These are phyloP conservation scores for Pyrenula massariospora DNA, from an alignment of 495 filamentous ascomycete genomes.

Conservation along the genomic window DNA sequence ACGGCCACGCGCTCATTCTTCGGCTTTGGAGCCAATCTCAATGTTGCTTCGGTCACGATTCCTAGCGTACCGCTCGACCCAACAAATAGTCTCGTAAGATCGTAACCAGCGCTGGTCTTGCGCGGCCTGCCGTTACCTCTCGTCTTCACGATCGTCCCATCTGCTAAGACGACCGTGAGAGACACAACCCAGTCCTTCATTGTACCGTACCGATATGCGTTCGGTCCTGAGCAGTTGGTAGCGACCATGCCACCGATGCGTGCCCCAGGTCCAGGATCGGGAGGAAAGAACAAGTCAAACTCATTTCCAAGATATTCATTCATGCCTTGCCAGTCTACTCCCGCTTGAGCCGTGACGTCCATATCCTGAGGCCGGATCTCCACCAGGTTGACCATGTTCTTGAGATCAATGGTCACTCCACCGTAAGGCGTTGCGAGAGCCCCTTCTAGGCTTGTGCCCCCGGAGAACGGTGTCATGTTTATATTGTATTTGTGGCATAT, in stretches of 20 bases:
- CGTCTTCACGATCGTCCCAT: constrained; percentile 32
- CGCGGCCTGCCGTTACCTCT: constrained; percentile 18
- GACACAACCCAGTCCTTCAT: constrained; percentile 38
- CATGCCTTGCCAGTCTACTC: constrained; percentile 33
- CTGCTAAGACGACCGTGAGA: constrained; percentile 31
- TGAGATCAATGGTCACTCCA: constrained; percentile 36
- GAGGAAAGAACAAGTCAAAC: constrained; percentile 35
- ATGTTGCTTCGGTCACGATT: constrained; percentile 29
- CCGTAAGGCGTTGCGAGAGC: constrained; percentile 34
- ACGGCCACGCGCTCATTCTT: background rate
- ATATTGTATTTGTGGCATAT: constrained; percentile 29
- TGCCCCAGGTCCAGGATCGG: constrained; percentile 37
- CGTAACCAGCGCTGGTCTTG: constrained; percentile 31
- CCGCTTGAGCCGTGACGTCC: constrained; percentile 38
- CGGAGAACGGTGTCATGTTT: constrained; percentile 32
- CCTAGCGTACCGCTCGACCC: constrained; percentile 32
- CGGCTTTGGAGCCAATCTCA: background rate
- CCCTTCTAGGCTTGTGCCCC: constrained; percentile 35
- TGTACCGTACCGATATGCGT: constrained; percentile 32
- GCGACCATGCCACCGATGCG: constrained; percentile 38
- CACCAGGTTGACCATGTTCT: constrained; percentile 33
- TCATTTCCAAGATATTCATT: constrained; percentile 28
- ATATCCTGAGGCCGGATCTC: constrained; percentile 27
- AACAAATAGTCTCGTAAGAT: constrained; percentile 30
- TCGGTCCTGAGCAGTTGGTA: constrained; percentile 16